Base-by-base conservation (phyloP, 139 green algal species). In the Chloropicon primus region DNA sequence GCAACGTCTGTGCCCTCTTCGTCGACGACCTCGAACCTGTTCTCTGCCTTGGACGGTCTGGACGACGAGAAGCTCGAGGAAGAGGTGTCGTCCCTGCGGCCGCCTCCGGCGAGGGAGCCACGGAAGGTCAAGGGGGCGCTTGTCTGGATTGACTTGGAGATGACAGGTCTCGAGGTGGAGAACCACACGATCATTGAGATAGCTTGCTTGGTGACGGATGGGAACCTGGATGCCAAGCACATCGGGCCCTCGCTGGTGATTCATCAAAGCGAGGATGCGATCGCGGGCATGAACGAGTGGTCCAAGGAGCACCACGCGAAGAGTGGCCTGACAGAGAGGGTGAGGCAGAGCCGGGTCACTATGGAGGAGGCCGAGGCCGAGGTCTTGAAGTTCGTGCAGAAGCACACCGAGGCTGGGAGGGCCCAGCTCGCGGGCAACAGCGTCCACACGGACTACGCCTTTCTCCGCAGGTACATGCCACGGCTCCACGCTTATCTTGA, bases 271-370 rank as follows among this genome's bases (percentile, higher is more conserved):
- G 93, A 98, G 23, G 84, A 86, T 0, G 88, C 95, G 27, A 84
- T 97, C 2, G 83, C 73, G 1, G 26, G n/a, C 71, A 98, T 98
- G 94, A 97, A 97, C 80, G 90, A 88, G 0, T 98, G 94, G 94
- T 96, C 90, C 80, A 80, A 85, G 26, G 86, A 96, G 81, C 88
- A 97, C 80, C 93, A 98, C 78, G 85, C 78, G 73, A 88, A 80
- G 24, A 89, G 81, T 28, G 89, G 84, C 0, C 82, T 91, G 21
- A 88, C 79, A 24, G 54, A 88, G 62, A 27, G 83, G 21, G 85
- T 90, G 72, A 76, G 87, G 0, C 79, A 90, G 0, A 92, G 86
- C 80, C 88, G 23, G 0, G 74, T 86, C 1, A 83, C 28, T 24
- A 41, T 97, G 74, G 53, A 80, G 29, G 80, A 91, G 26, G 92